Conservation (phyloP, 345 rosid genomes). For the Geranium rotundifolium region DNA sequence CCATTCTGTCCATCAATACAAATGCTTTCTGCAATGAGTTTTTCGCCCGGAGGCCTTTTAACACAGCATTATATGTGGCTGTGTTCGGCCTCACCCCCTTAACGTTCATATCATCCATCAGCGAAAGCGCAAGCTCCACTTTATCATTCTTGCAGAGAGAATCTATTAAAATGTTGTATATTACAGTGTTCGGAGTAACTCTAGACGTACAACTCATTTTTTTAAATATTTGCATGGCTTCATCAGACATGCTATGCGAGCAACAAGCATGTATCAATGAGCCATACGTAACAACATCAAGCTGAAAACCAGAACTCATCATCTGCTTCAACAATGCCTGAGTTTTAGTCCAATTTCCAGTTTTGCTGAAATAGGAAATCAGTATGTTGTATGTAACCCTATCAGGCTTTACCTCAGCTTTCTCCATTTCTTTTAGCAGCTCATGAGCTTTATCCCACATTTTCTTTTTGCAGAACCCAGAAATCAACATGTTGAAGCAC, state of each 20-base stretch:
- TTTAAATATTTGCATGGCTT: slow-evolving; percentile 56
- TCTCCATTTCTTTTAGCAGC: slow-evolving; percentile 54
- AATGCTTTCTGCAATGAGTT: slow-evolving; percentile 37
- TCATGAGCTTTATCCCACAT: slow-evolving; percentile 42
- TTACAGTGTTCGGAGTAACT: slow-evolving; percentile 48
- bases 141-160: slow-evolving; percentile 35
- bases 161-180: slow-evolving; percentile 62
- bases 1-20: slow-evolving; percentile 58
- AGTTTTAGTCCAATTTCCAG: slow-evolving; percentile 31
- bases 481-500: slow-evolving; percentile 57
- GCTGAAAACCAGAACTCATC: slow-evolving; percentile 38
- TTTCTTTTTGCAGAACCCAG: slow-evolving; percentile 47
- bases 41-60: slow-evolving; percentile 48
- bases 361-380: slow-evolving; percentile 38
- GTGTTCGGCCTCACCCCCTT: slow-evolving; percentile 52
- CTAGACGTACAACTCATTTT: slow-evolving; percentile 33
- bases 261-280: slow-evolving; percentile 53
- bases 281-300: slow-evolving; percentile 51
- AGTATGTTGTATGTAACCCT: slow-evolving; percentile 49
- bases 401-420: slow-evolving; percentile 41
- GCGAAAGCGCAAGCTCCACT: slow-evolving; percentile 28
- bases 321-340: slow-evolving; percentile 33
- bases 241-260: slow-evolving; percentile 31
- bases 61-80: slow-evolving; percentile 52
- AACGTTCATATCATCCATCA: slow-evolving; percentile 58